Percentiles rank a stretch among this genome's conserved stretches.
Evolutionary conservation across 305 asterid species (phyloP).

Genomic region (Coffea humblotiana): DNA sequence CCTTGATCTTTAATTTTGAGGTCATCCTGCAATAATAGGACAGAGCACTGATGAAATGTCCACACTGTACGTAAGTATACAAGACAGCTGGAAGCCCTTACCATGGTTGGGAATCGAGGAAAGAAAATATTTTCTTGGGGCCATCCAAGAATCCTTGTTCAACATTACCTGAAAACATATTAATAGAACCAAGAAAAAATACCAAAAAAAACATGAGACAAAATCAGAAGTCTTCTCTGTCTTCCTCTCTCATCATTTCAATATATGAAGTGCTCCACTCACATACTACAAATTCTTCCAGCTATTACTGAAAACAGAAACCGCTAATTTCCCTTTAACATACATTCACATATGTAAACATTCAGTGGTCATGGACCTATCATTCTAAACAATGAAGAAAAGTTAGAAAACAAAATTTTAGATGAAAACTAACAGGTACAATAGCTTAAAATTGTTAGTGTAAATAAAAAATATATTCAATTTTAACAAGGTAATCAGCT

Average conservation of each 20-base stretch:
- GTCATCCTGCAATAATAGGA: constrained; percentile 51
- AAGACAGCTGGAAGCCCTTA: constrained; percentile 31
- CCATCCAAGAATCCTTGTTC: constrained; percentile 52
- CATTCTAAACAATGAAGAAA: background rate
- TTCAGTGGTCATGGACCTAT: no score
- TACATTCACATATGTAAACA: background rate
- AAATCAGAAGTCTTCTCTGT: background rate
- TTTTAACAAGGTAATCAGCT: background rate
- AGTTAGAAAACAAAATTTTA: background rate
- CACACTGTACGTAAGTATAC: constrained; percentile 17
- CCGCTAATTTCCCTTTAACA: background rate
- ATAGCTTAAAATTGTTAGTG: background rate
- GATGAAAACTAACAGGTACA: background rate
- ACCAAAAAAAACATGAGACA: constrained; percentile 19
- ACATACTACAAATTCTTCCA: background rate
- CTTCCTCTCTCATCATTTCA: background rate
- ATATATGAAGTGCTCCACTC: no score
- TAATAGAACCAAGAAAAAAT: background rate
- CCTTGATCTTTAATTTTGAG: constrained; percentile 53
- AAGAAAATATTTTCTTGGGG: constrained; percentile 46
- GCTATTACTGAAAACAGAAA: background rate
- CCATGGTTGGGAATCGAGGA: constrained; percentile 68
- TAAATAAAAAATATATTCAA: background rate
- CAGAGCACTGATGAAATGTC: constrained; percentile 27
- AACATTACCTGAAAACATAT: constrained; percentile 46